Evolutionary conservation across 2,329 filamentous ascomycete species (phyloP).

Genomic region (Leptographium flavum): DNA sequence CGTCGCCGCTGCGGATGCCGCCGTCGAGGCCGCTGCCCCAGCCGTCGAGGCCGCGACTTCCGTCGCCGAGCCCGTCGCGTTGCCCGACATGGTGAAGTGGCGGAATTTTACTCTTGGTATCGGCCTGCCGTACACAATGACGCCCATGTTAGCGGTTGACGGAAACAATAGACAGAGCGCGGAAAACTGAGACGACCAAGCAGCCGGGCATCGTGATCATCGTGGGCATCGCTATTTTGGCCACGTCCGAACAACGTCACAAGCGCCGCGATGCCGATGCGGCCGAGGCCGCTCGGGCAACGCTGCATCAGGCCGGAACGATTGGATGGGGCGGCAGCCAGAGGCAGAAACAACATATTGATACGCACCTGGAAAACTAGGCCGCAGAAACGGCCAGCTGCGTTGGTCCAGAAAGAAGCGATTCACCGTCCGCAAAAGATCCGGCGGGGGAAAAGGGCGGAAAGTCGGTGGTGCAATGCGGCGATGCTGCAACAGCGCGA

Average conservation of each 20-base stretch:
- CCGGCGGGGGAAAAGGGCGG: too few relatives aligned
- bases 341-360: background rate
- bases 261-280: background rate
- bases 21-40: conserved; percentile 2
- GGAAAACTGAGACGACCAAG: too few relatives aligned
- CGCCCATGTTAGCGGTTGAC: conserved; percentile 19
- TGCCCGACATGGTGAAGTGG: conserved; percentile 16
- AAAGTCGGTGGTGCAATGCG: too few relatives aligned
- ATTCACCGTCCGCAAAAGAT: too few relatives aligned
- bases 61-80: conserved; percentile 12
- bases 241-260: background rate
- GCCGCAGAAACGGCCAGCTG: too few relatives aligned
- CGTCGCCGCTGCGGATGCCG: background rate
- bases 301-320: background rate
- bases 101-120: conserved; percentile 14
- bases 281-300: background rate
- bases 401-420: too few relatives aligned
- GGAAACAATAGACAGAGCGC: too few relatives aligned
- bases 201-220: too few relatives aligned
- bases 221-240: too few relatives aligned
- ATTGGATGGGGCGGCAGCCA: background rate
- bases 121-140: conserved; percentile 11
- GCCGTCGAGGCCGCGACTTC: background rate
- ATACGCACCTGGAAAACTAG: too few relatives aligned
- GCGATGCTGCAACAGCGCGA: too few relatives aligned